Evolutionary conservation across 768 basidiomycete species (phyloP), one percentile per base, ranked within the genome.

Genomic region (Roridomyces roridus): DNA sequence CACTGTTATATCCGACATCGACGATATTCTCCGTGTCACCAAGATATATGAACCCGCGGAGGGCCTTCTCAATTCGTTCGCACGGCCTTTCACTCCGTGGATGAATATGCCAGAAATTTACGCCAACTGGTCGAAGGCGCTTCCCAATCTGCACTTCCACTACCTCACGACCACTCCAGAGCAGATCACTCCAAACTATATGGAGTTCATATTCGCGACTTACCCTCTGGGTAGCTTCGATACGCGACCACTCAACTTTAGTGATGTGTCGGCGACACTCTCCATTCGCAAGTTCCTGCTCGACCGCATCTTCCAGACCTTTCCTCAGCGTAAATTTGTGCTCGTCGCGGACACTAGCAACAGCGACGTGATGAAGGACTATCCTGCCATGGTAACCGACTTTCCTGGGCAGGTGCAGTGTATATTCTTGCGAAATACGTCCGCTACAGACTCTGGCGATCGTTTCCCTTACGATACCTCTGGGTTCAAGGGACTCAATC

Each of bases 141-240:
- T 68, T 9, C 66, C 67, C 20, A 46, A 60, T 23, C 62, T 59
- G 15, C 67, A 72, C 23, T 73, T 73, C 66, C 72, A 73, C 60
- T 73, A 73, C 58, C 68, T 72, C 36, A 73, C 71, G 5, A 73
- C 72, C 31, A 70, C 69, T 26, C 71, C 72, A 18, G 69, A 72
- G 37, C 67, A 69, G 52, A 55, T 71, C 44, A 69, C 72, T 18
- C 59, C 69, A 15, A 66, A 64, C n/a, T 73, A 73, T 46, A 69
- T 71, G 42, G 61, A 72, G 24, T 72, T 69, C 58, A 58, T 69
- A 24, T 71, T 64, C 46, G 60, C 49, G 46, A 68, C 66, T 51
- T 73, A 70, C 57, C 71, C 72, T 12, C 58, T 65, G 2, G 72
- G 72, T 17, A 67, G 65, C 20, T 70, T 73, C 46, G 71, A 72